Evolutionary conservation across 179 eudicot species (phyloP).

Genomic region (Patellifolia procumbens): DNA sequence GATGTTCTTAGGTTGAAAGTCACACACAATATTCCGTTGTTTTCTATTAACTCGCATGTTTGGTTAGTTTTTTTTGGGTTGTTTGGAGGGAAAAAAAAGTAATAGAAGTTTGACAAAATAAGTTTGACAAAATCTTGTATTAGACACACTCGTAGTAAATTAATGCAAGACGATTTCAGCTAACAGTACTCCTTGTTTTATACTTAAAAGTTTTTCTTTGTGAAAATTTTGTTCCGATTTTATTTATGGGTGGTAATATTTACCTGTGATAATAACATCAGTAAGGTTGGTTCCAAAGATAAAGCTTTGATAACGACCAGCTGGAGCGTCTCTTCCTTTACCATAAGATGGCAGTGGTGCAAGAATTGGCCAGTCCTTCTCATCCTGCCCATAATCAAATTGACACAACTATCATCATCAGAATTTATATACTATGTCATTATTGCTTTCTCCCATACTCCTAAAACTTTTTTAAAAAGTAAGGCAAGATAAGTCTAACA

Average conservation of each 20-base stretch:
- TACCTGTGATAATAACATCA: constrained; percentile 77
- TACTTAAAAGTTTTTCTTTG: too few species aligned
- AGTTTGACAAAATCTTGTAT: too few species aligned
- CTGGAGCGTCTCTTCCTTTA: constrained; percentile 64
- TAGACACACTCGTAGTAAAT: too few species aligned
- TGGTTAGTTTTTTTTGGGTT: too few species aligned
- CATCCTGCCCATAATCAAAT: constrained; percentile 23
- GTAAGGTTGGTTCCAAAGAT: constrained; percentile 68
- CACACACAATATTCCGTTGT: too few species aligned
- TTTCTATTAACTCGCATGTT: too few species aligned
- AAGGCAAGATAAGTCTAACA: too few species aligned
- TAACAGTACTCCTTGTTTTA: background rate
- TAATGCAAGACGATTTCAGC: background rate
- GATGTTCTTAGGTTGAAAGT: background rate
- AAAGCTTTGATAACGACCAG: constrained; percentile 61
- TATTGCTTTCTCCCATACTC: background rate
- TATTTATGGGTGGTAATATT: background rate
- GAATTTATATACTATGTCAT: background rate
- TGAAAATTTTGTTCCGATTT: background rate
- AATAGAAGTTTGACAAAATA: too few species aligned
- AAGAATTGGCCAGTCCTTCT: constrained; percentile 52
- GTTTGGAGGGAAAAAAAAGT: too few species aligned
- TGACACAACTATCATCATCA: background rate
- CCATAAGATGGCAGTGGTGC: constrained; percentile 78
- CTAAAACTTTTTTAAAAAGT: background rate